phyloP scores from a whole-genome alignment of 2,329 filamentous ascomycete genomes.

The Chrysoporthe cubensis region DNA sequence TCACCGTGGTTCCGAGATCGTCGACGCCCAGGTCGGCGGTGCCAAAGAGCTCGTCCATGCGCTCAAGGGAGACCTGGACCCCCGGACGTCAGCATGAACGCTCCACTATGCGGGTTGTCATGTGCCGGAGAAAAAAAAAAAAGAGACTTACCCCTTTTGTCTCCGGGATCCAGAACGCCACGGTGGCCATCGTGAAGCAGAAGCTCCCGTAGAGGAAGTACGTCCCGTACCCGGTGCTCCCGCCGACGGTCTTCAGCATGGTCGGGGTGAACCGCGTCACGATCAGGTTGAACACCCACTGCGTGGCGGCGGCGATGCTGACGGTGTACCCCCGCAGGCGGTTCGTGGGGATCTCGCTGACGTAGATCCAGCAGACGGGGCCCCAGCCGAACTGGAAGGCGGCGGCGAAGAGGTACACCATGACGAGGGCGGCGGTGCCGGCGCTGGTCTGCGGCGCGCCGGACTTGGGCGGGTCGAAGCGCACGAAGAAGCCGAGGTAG shows the following conservation, averaged over 20 bases:
- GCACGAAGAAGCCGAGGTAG: slow-evolving; percentile 65
- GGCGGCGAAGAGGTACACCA: slow-evolving; percentile 65
- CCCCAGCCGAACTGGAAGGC: slow-evolving; percentile 68
- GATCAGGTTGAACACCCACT: slow-evolving; percentile 69
- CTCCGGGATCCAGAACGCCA: slow-evolving; percentile 32
- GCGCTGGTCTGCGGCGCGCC: slow-evolving; percentile 50
- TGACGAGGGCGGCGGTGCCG: slow-evolving; percentile 58
- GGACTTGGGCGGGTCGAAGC: slow-evolving; percentile 43
- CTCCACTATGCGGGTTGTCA: too few species aligned
- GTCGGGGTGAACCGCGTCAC: slow-evolving; percentile 63
- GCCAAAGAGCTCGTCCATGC: slow-evolving; percentile 36
- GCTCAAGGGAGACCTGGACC: slow-evolving; percentile 32
- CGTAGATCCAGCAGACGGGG: slow-evolving; percentile 66
- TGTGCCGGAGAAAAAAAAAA: background rate
- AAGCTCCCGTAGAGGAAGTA: slow-evolving; percentile 69
- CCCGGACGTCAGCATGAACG: background rate
- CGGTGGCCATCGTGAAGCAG: slow-evolving; percentile 52
- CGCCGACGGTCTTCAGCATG: slow-evolving; percentile 54
- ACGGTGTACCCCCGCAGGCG: slow-evolving; percentile 63
- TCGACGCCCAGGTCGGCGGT: slow-evolving; percentile 31
- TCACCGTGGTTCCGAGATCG: slow-evolving; percentile 28
- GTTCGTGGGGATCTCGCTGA: slow-evolving; percentile 65
- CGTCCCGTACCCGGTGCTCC: slow-evolving; percentile 42
- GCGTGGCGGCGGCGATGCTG: slow-evolving; percentile 62
- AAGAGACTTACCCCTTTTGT: slow-evolving; percentile 30